Evolutionary conservation across 495 filamentous ascomycete genomes (phyloP).

Genomic region (Tuber calosporum): DNA sequence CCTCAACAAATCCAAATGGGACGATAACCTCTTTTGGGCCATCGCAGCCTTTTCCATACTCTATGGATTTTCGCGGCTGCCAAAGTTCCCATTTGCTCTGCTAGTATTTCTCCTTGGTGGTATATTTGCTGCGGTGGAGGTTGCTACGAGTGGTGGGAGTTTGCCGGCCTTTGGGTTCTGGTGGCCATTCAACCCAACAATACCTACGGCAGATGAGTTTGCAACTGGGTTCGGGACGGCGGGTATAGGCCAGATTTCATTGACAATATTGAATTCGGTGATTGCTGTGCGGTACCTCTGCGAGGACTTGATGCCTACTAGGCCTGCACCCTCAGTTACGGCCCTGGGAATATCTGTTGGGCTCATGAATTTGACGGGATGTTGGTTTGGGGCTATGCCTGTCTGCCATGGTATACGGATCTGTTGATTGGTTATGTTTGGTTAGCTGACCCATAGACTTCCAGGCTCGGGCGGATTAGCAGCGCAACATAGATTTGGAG

Average conservation of each 20-base stretch:
- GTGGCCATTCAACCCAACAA: constrained; percentile 39
- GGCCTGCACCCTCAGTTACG: constrained; percentile 60
- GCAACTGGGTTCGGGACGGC: constrained; percentile 50
- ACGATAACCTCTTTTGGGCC: constrained; percentile 68
- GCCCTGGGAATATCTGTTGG: constrained; percentile 72
- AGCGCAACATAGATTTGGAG: constrained; percentile 82
- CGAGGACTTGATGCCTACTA: constrained; percentile 62
- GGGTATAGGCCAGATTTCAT: constrained; percentile 75
- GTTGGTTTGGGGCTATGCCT: constrained; percentile 92
- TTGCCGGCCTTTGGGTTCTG: constrained; percentile 51
- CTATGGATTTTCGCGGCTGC: constrained; percentile 54
- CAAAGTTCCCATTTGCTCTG: constrained; percentile 67
- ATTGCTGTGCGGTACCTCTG: constrained; percentile 74
- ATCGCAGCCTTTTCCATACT: constrained; percentile 63
- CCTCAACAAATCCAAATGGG: constrained; percentile 50
- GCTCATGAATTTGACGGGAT: constrained; percentile 71
- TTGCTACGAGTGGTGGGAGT: constrained; percentile 29
- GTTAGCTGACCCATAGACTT: neutral
- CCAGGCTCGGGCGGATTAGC: constrained; percentile 71
- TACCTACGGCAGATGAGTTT: constrained; percentile 44
- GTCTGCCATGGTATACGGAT: constrained; percentile 65
- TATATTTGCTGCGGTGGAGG: constrained; percentile 43
- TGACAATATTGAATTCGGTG: constrained; percentile 85
- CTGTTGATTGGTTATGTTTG: neutral
- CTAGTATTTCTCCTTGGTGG: constrained; percentile 60